Conservation (phyloP, 371 early-diverging fungal species). For the Vairimorpha necatrix region DNA sequence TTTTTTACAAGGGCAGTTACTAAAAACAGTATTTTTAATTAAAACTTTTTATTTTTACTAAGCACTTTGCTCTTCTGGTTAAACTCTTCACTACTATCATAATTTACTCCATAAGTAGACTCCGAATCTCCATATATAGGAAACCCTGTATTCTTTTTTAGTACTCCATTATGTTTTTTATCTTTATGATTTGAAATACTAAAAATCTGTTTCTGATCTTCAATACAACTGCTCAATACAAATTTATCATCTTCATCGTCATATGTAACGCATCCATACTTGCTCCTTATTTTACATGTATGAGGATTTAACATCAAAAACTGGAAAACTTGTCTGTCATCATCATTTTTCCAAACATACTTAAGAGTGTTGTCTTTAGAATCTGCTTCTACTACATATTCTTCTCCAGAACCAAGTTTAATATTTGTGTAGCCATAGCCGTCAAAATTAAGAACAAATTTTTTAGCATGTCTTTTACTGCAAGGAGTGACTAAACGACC, state of each 20-base stretch:
- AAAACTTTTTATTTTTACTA: too few species aligned
- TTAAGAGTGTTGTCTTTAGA: not conserved
- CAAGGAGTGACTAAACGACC: not conserved
- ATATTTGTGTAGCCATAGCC: not conserved
- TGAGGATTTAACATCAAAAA: not conserved
- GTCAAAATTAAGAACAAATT: not conserved
- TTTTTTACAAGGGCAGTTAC: too few species aligned
- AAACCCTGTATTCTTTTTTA: not conserved
- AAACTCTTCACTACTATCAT: too few species aligned
- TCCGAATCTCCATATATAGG: not conserved
- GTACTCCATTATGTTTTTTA: not conserved
- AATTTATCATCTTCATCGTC: not conserved
- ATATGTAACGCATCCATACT: not conserved
- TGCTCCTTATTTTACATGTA: not conserved
- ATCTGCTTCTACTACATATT: not conserved
- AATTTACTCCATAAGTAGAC: not conserved
- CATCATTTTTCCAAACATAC: not conserved
- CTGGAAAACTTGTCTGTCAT: not conserved
- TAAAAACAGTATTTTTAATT: too few species aligned
- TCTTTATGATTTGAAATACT: not conserved
- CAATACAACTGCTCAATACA: not conserved
- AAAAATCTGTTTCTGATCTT: not conserved
- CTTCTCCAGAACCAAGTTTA: not conserved
- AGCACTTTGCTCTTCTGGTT: too few species aligned
- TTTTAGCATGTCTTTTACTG: not conserved